phyloP scores from a whole-genome alignment of 1,139 yeast species.

The Yamadazyma triangularis region DNA sequence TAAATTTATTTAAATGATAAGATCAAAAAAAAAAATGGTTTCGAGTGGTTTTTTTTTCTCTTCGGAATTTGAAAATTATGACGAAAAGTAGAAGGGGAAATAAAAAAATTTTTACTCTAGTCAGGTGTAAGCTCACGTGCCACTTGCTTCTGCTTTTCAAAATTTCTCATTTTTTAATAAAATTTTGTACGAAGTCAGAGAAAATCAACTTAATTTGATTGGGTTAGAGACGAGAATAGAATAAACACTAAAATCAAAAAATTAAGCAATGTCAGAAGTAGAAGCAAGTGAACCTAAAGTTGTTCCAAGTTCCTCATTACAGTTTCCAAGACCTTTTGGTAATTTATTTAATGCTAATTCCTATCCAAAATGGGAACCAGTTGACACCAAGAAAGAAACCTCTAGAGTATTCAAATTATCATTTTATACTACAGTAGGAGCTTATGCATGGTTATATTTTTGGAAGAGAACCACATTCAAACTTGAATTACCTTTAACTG shows the following conservation, averaged over 20 bases:
- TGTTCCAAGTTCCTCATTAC: slow-evolving; percentile 36
- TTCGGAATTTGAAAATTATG: no score
- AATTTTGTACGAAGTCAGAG: neutral
- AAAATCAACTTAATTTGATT: slow-evolving; percentile 9
- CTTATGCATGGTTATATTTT: slow-evolving; percentile 45
- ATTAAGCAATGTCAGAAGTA: slow-evolving; percentile 9
- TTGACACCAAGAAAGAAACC: slow-evolving; percentile 42
- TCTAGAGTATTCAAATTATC: slow-evolving; percentile 36
- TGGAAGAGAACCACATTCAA: slow-evolving; percentile 47
- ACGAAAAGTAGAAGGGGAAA: no score
- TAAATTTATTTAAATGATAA: no score
- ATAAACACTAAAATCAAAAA: no score
- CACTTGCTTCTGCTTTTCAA: no score
- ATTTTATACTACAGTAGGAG: slow-evolving; percentile 44
- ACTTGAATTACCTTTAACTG: slow-evolving; percentile 37
- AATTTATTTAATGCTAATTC: slow-evolving; percentile 37
- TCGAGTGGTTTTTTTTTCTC: no score
- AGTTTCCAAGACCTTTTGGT: slow-evolving; percentile 42
- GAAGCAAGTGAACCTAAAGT: slow-evolving; percentile 2
- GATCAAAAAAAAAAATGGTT: no score
- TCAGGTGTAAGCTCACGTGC: no score
- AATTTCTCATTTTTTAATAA: no score
- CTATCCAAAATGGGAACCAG: slow-evolving; percentile 43
- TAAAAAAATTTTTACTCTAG: no score
- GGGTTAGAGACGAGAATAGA: slow-evolving; percentile 4